Conservation (phyloP, 2,329 filamentous ascomycete species). For the Curvularia verruculosa region DNA sequence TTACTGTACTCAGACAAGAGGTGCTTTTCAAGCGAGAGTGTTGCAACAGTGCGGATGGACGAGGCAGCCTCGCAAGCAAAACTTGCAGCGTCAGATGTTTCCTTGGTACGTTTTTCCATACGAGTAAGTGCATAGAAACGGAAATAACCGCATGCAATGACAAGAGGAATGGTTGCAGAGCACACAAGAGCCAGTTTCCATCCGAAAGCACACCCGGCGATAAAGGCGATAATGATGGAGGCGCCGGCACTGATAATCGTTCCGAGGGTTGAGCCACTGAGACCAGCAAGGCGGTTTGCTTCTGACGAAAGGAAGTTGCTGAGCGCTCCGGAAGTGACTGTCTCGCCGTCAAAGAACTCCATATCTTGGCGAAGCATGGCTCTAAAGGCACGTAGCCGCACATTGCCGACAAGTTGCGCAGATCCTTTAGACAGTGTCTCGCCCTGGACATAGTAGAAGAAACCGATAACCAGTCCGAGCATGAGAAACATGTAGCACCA, state of each 20-base stretch:
- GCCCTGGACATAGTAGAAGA: constrained; percentile 39
- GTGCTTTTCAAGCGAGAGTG: constrained; percentile 83
- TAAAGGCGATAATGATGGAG: constrained; percentile 76
- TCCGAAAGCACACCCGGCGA: constrained; percentile 72
- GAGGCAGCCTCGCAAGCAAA: constrained; percentile 95
- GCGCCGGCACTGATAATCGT: constrained; percentile 81
- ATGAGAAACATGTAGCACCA: constrained; percentile 48
- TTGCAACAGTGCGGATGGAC: constrained; percentile 93
- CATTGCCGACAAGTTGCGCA: constrained; percentile 74
- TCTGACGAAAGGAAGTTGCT: constrained; percentile 72
- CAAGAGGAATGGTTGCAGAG: constrained; percentile 75
- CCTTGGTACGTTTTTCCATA: constrained; percentile 75
- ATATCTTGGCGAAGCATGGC: constrained; percentile 86
- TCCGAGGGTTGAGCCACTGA: constrained; percentile 86
- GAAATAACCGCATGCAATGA: constrained; percentile 82
- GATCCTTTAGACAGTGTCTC: constrained; percentile 64
- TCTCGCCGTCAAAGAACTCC: constrained; percentile 86
- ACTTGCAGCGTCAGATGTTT: constrained; percentile 80
- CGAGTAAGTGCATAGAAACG: constrained; percentile 88
- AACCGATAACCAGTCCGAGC: constrained; percentile 36
- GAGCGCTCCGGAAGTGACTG: constrained; percentile 87
- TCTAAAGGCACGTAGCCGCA: constrained; percentile 81
- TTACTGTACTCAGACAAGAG: constrained; percentile 75
- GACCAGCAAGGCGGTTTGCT: constrained; percentile 86
- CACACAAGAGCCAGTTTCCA: constrained; percentile 92